Base-by-base conservation (phyloP, 345 rosid genomes). In the Linum usitatissimum region DNA sequence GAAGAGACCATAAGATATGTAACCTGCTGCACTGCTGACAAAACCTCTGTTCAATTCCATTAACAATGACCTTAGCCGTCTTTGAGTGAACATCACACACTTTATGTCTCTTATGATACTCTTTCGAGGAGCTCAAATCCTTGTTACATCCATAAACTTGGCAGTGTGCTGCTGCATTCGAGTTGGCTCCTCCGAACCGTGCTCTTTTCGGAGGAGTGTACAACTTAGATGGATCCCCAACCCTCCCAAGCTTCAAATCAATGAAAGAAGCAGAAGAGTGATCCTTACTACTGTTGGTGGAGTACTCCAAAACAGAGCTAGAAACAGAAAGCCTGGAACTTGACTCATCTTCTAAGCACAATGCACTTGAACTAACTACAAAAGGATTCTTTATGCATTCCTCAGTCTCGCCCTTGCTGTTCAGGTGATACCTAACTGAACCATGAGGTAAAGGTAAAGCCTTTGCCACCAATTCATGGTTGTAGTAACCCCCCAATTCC, bases 11-110 rank as follows among this genome's bases (percentile, higher is more conserved):
- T 45, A 15, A 45, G 8, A 12, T 40, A 45, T 10, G 1, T 45
- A 71, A 71, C 75, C 75, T 71, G 75, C 21, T 71, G 69, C 55
- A 71, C 53, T 61, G 67, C 31, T 61, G 75, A 66, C 67, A 66
- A 65, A 49, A 71, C 66, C 63, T 68, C 58, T 21, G 75, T 61
- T 34, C 63, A 31, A 60, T 60, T 38, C 63, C 63, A 36, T 60
- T 60, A 60, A 60, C 63, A 5, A 60, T 60, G 39, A 60, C 63
- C 34, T 60, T 60, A 18, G 63, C 40, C 9, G 63, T 60, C 63
- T 60, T 60, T n/a, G 63, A 60, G 48, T 60, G 63, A 60, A 38
- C 48, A 15, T 60, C 63, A 30, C 63, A 60, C 18, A 60, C 63
- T 60, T 60, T 60, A 30, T 60, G 63, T 18, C 63, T 60, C 63